Conservation (phyloP, 805 yeast species). For the Yamadazyma insecticola region DNA sequence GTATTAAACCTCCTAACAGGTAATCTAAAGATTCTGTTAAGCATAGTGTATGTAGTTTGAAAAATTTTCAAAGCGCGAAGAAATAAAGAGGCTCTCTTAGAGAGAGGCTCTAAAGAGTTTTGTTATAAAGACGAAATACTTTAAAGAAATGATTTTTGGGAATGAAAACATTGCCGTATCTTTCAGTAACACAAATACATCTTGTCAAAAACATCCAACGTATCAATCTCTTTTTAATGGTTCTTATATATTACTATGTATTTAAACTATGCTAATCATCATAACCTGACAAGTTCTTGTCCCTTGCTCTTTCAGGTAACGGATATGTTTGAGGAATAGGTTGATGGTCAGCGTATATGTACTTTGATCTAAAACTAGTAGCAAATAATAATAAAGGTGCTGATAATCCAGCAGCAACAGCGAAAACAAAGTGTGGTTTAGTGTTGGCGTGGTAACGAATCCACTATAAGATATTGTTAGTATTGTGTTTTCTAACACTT, state of each 20-base stretch:
- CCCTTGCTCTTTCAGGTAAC: conserved; percentile 53
- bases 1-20: conserved; percentile 3
- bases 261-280: conserved; percentile 36
- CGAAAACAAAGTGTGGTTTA: conserved; percentile 68
- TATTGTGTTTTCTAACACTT: conserved; percentile 4
- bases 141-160: too few species aligned
- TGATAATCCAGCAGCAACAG: conserved; percentile 58
- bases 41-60: too few species aligned
- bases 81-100: too few species aligned
- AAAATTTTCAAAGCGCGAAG: too few species aligned
- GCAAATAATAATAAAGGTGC: conserved; percentile 63
- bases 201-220: too few species aligned
- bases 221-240: conserved; percentile 1
- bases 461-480: conserved; percentile 53
- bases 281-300: conserved; percentile 44
- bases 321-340: conserved; percentile 62
- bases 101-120: too few species aligned
- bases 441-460: conserved; percentile 70
- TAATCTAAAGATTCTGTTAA: too few species aligned
- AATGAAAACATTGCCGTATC: too few species aligned
- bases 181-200: too few species aligned
- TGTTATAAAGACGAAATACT: too few species aligned
- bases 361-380: conserved; percentile 68
- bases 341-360: conserved; percentile 57
- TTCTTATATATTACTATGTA: background rate